Percentiles rank a stretch among this genome's conserved stretches.
Conservation (phyloP, 768 basidiomycete species). For the Cyclocybe aegerita region DNA sequence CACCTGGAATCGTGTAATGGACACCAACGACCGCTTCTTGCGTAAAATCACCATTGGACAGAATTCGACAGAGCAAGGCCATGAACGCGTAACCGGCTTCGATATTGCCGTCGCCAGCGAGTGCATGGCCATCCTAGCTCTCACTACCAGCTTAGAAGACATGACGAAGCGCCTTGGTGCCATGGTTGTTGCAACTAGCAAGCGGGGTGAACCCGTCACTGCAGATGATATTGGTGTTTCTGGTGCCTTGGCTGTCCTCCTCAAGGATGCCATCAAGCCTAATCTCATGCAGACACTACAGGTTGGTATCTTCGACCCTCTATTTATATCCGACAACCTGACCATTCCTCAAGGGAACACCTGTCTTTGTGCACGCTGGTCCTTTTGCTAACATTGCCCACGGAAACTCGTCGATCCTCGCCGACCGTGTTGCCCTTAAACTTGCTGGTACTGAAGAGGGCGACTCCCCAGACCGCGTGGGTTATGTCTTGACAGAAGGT, state of each 20-base stretch:
- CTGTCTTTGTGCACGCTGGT: slow-evolving; percentile 98
- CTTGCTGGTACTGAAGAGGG: slow-evolving; percentile 94
- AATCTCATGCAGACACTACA: slow-evolving; percentile 98
- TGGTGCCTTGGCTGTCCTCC: slow-evolving; percentile 92
- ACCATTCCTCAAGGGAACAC: slow-evolving; percentile 68
- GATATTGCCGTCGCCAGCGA: slow-evolving; percentile 98
- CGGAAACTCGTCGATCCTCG: slow-evolving; percentile 97
- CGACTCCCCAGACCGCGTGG: slow-evolving; percentile 75
- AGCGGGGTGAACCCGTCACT: slow-evolving; percentile 87
- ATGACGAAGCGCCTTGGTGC: slow-evolving; percentile 91
- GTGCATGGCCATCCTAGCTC: slow-evolving; percentile 95
- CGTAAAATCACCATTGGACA: slow-evolving; percentile 94
- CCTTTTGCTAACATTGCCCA: slow-evolving; percentile 99
- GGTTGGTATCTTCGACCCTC: slow-evolving; percentile 31
- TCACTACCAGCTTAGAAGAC: slow-evolving; percentile 84
- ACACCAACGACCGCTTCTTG: slow-evolving; percentile 96
- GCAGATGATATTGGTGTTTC: slow-evolving; percentile 96
- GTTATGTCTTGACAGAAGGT: slow-evolving; percentile 97
- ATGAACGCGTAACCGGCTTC: slow-evolving; percentile 87
- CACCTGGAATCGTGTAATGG: slow-evolving; percentile 97
- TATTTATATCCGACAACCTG: slow-evolving; percentile 1
- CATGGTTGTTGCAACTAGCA: slow-evolving; percentile 97
- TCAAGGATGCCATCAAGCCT: slow-evolving; percentile 99
- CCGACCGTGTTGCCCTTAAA: slow-evolving; percentile 96
- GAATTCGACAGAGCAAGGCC: slow-evolving; percentile 84